Conservation (phyloP, 345 rosid species). For the Lepidium sativum region DNA sequence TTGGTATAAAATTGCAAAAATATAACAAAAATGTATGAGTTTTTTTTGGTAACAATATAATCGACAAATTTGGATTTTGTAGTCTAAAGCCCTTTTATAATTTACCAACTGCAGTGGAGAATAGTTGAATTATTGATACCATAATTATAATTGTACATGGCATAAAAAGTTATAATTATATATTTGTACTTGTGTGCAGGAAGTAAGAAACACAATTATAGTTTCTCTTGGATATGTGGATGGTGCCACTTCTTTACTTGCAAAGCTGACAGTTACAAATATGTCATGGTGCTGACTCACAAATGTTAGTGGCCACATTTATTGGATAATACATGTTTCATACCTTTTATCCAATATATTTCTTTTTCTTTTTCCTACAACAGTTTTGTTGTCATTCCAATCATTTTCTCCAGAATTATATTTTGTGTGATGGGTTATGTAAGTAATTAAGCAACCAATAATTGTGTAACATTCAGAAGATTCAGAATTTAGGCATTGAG, state of each 20-base stretch:
- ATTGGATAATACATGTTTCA: constrained; percentile 7
- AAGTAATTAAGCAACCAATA: background rate
- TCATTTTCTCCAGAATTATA: too few species aligned
- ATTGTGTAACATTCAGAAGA: background rate
- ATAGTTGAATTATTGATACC: too few species aligned
- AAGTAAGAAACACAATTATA: constrained; percentile 1
- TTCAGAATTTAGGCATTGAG: background rate
- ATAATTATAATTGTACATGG: too few species aligned
- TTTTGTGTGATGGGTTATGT: too few species aligned
- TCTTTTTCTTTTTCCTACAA: background rate
- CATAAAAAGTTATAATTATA: too few species aligned
- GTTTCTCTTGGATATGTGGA: background rate
- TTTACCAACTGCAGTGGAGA: too few species aligned
- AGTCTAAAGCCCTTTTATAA: too few species aligned
- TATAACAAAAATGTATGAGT: too few species aligned
- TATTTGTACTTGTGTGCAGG: background rate
- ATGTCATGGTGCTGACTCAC: constrained; percentile 14
- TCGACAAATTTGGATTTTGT: too few species aligned
- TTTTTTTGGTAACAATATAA: too few species aligned
- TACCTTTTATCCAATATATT: background rate
- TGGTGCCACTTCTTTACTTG: constrained; percentile 6
- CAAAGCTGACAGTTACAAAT: constrained; percentile 5
- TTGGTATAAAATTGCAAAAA: too few species aligned
- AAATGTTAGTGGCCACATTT: constrained; percentile 20
- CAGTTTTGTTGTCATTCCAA: background rate